Base-by-base conservation (phyloP, 768 basidiomycete genomes). In the Cystobasidium tubakii region DNA sequence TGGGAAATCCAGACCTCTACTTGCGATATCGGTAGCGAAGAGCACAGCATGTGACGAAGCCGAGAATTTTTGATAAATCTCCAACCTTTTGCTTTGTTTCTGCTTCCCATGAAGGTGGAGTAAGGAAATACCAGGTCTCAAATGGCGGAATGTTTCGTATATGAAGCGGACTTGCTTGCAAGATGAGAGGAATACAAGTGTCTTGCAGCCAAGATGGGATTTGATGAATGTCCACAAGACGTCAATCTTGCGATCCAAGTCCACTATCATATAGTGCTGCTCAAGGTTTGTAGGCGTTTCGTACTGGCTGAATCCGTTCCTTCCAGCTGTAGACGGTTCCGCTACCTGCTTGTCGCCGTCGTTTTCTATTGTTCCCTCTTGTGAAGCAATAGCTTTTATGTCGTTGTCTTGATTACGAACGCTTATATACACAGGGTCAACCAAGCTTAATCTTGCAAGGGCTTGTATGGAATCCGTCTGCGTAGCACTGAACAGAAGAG, bases 141-240 rank as follows among this genome's bases (percentile, higher is more conserved):
- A 87, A 81, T 89, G 89, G 83, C 92, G 89, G 82, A 99, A 97
- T 19, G 90, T 91, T 83, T 96, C 94, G 79, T 90, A 97, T 7
- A 90, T 89, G 81, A 97, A 98, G 23, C 94, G 91, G 64, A 98
- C 84, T 83, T 99, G 96, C 81, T 97, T 98, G 81, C 92, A 90
- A 75, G 88, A 89, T 27, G 93, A 96, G 77, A 97, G 84, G 82
- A 99, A 98, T 1, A 98, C 92, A 43, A 99, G 88, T 6, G 86
- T 86, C 82, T 99, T 99, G 79, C 85, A 86, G 81, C 91, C 90
- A 12, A 98, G 85, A 79, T 98, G 96, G 4, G 88, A 89, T 82
- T 91, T 94, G 83, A 98, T 88, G 82, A 99, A 99, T 54, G 88
- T 88, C 89, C 90, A 98, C 19, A 99, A 85, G 19, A 90, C 83